Evolutionary conservation across 805 yeast genomes (phyloP).

Genomic region (Kazachstania bromeliacearum): DNA sequence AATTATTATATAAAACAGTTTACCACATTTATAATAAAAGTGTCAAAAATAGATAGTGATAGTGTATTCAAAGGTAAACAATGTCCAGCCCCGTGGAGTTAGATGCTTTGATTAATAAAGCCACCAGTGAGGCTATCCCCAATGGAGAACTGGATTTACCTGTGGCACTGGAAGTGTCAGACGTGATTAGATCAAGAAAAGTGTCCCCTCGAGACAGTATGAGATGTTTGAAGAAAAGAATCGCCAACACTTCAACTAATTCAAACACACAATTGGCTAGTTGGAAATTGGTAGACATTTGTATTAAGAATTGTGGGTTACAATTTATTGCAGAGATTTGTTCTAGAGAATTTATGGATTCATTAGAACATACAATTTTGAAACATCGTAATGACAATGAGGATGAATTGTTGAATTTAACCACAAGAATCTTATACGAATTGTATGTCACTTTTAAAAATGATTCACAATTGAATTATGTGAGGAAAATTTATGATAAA

Average conservation of each 20-base stretch:
- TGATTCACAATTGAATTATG: slow-evolving; percentile 56
- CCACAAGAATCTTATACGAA: slow-evolving; percentile 58
- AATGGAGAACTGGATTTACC: slow-evolving; percentile 78
- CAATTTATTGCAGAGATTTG: slow-evolving; percentile 75
- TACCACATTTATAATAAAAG: too few relatives aligned
- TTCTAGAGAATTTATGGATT: slow-evolving; percentile 78
- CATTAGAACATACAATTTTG: slow-evolving; percentile 42
- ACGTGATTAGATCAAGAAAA: slow-evolving; percentile 71
- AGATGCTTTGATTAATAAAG: slow-evolving; percentile 58
- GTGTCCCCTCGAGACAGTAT: slow-evolving; percentile 74
- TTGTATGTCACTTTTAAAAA: slow-evolving; percentile 71
- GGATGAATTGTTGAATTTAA: slow-evolving; percentile 45
- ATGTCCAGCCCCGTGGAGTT: slow-evolving; percentile 30
- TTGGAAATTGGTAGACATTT: slow-evolving; percentile 69
- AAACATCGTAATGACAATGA: slow-evolving; percentile 25
- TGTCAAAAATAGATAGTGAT: too few relatives aligned
- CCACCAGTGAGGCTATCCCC: slow-evolving; percentile 86
- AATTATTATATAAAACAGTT: too few relatives aligned
- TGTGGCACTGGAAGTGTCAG: slow-evolving; percentile 76
- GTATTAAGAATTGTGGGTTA: slow-evolving; percentile 87
- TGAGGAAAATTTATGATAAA: slow-evolving; percentile 49
- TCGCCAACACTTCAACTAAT: slow-evolving; percentile 47
- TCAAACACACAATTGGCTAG: slow-evolving; percentile 75
- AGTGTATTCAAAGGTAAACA: too few relatives aligned
- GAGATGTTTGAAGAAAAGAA: slow-evolving; percentile 70